Conservation (phyloP, 768 basidiomycete species). For the Pholiota microspora region DNA sequence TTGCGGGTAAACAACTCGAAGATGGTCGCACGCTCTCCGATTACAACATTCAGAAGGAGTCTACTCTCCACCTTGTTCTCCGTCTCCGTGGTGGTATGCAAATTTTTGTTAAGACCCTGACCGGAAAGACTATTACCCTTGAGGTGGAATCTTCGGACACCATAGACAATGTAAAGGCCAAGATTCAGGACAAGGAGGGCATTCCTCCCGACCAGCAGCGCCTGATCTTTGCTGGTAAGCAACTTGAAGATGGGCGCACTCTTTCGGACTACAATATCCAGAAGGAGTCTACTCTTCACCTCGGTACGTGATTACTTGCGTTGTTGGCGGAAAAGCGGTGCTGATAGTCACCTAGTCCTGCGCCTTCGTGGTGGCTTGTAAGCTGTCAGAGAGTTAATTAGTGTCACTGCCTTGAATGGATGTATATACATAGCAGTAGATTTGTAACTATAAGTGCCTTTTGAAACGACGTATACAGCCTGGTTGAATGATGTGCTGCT, state of each 20-base stretch:
- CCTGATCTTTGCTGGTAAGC: slow-evolving; percentile 31
- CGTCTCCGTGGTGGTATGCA: slow-evolving; percentile 36
- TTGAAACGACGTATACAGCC: slow-evolving; percentile 4
- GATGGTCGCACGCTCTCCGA: slow-evolving; percentile 46
- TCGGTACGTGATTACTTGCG: slow-evolving; percentile 26
- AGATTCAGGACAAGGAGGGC: slow-evolving; percentile 47
- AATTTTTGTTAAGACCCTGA: slow-evolving; percentile 74
- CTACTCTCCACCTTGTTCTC: slow-evolving; percentile 53
- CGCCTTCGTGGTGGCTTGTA: slow-evolving; percentile 41
- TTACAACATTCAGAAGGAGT: slow-evolving; percentile 71
- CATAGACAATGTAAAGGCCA: slow-evolving; percentile 33
- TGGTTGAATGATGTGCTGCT: slow-evolving; percentile 7
- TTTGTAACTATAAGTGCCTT: not conserved
- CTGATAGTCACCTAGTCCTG: slow-evolving; percentile 28
- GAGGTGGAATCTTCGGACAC: slow-evolving; percentile 30
- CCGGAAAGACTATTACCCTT: slow-evolving; percentile 70
- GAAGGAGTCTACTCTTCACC: slow-evolving; percentile 56
- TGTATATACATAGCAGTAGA: not conserved
- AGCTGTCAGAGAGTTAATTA: slow-evolving; percentile 5
- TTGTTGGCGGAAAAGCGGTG: slow-evolving; percentile 1
- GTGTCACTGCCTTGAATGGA: slow-evolving; percentile 1
- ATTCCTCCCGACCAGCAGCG: slow-evolving; percentile 31
- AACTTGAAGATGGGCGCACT: slow-evolving; percentile 35
- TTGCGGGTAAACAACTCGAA: slow-evolving; percentile 51
- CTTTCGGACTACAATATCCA: slow-evolving; percentile 49